These are phyloP conservation scores for Aspergillus fumigatiaffinis DNA, from an alignment of 2,329 filamentous ascomycete species.

Conservation along the genomic window DNA sequence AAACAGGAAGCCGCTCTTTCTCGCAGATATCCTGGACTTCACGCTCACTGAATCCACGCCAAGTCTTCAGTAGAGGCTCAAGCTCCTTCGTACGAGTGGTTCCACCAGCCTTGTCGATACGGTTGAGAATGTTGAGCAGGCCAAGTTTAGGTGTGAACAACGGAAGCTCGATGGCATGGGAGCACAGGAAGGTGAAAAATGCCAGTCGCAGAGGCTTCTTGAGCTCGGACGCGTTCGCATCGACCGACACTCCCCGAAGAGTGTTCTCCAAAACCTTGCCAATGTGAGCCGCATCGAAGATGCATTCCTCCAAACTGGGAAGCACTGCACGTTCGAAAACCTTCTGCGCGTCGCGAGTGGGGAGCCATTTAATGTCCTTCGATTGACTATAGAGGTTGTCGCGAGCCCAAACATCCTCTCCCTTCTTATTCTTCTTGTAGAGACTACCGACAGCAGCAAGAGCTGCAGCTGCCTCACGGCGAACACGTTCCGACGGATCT, in stretches of 20 bases:
- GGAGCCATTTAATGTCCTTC: conserved; percentile 54
- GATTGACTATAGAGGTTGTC: conserved; percentile 61
- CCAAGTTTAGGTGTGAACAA: conserved; percentile 65
- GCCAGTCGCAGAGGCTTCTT: conserved; percentile 62
- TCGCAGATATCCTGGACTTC: conserved; percentile 51
- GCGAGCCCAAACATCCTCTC: conserved; percentile 55
- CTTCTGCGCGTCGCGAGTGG: conserved; percentile 54
- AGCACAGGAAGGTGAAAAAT: conserved; percentile 68
- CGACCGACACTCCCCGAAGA: conserved; percentile 50
- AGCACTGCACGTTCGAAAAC: conserved; percentile 65
- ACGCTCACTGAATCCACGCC: conserved; percentile 55
- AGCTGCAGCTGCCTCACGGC: conserved; percentile 69
- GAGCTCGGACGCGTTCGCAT: conserved; percentile 49
- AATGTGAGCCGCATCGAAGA: conserved; percentile 72
- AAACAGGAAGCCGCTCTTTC: conserved; percentile 45
- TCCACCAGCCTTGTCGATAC: conserved; percentile 68
- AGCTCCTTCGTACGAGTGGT: conserved; percentile 69
- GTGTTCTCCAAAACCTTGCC: conserved; percentile 58
- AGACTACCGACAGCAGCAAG: conserved; percentile 53
- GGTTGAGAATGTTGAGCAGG: conserved; percentile 68
- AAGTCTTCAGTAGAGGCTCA: conserved; percentile 69
- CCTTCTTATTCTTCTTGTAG: conserved; percentile 47
- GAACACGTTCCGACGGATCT: conserved; percentile 72
- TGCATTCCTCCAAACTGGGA: conserved; percentile 77
- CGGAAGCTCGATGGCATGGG: conserved; percentile 67